Percentiles rank a stretch among this genome's conserved stretches.
Evolutionary conservation across 2,329 filamentous ascomycete genomes (phyloP).

Genomic region (Fusarium sp.): DNA sequence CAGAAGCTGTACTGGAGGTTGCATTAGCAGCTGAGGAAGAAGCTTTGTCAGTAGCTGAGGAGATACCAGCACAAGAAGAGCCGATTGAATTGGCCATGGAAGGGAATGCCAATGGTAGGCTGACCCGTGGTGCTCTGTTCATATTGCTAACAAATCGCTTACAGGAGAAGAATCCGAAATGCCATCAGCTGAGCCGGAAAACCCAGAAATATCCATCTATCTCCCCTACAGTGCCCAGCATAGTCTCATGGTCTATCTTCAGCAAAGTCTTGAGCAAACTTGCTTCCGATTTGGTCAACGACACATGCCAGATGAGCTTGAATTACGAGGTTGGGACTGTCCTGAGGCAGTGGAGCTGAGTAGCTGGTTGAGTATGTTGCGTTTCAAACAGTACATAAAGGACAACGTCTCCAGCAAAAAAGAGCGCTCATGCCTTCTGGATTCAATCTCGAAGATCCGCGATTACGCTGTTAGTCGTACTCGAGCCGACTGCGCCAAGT

Average conservation of each 20-base stretch:
- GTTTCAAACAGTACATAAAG: rapidly evolving
- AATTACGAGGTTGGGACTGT: background rate
- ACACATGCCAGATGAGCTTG: background rate
- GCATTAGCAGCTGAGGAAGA: too few relatives aligned
- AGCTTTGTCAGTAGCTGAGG: background rate
- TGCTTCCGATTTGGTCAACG: background rate
- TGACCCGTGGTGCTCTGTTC: rapidly evolving
- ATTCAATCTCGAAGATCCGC: background rate
- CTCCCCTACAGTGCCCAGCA: conserved; percentile 7
- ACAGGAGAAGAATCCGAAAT: background rate
- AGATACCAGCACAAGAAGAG: too few relatives aligned
- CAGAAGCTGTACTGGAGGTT: too few relatives aligned
- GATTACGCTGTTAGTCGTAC: background rate
- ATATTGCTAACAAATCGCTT: rapidly evolving
- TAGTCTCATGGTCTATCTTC: background rate
- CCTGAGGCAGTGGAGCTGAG: conserved; percentile 1
- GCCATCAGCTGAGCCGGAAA: rapidly evolving
- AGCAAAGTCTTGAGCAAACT: background rate
- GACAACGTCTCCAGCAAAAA: rapidly evolving
- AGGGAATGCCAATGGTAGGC: background rate
- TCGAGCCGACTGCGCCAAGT: rapidly evolving
- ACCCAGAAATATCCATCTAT: background rate
- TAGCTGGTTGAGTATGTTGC: background rate
- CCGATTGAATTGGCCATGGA: too few relatives aligned
- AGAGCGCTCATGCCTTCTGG: rapidly evolving